Evolutionary conservation across 1,284 basidiomycete species (phyloP).

Genomic region (Lignosus rhinocerotis): DNA sequence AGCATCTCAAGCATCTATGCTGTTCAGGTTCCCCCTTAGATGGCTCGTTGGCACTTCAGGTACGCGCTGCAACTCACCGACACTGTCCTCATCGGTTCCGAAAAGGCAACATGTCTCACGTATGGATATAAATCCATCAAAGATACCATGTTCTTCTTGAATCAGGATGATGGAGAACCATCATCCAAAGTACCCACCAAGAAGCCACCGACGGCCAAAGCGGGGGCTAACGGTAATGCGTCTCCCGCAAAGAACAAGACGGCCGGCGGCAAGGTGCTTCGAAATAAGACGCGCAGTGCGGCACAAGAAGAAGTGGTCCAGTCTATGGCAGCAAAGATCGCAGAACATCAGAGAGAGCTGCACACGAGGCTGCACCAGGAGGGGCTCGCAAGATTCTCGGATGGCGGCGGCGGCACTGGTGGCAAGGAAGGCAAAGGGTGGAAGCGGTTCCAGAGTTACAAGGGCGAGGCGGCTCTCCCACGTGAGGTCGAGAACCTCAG

Average conservation of each 20-base stretch:
- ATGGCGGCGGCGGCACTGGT: conserved; percentile 65
- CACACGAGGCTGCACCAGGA: conserved; percentile 80
- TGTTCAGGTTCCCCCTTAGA: not conserved
- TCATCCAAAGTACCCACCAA: conserved; percentile 54
- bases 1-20: conserved; percentile 22
- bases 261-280: conserved; percentile 79
- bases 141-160: conserved; percentile 89
- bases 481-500: conserved; percentile 74
- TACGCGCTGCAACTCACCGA: conserved; percentile 92
- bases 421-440: conserved; percentile 89
- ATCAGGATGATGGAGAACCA: conserved; percentile 53
- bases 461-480: conserved; percentile 89
- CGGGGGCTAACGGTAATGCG: conserved; percentile 49
- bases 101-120: conserved; percentile 75
- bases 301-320: conserved; percentile 79
- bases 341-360: conserved; percentile 87
- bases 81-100: conserved; percentile 79
- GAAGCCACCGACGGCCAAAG: conserved; percentile 54
- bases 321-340: conserved; percentile 70
- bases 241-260: conserved; percentile 72
- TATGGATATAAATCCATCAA: conserved; percentile 82
- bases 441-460: conserved; percentile 97
- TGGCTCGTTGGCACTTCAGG: conserved; percentile 40
- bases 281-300: conserved; percentile 81
- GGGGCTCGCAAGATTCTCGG: conserved; percentile 84